These are phyloP conservation scores for Spergularia marina DNA, from an alignment of 148 eudicot species.

Conservation along the genomic window DNA sequence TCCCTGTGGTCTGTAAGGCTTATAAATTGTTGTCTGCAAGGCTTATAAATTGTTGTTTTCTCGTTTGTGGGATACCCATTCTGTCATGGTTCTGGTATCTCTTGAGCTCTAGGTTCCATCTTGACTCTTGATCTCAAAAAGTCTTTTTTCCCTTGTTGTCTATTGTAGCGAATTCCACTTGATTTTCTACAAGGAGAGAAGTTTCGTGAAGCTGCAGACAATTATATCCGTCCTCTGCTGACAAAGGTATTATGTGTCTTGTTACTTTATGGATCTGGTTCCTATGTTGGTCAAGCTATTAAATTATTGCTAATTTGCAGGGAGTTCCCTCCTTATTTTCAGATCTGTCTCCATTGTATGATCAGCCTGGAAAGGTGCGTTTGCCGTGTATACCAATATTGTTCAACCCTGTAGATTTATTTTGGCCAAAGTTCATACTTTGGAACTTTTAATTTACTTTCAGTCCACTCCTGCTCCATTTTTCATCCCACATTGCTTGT, in stretches of 20 bases:
- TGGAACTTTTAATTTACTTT: neutral
- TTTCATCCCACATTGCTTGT: neutral
- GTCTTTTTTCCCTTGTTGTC: neutral
- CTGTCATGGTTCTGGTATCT: neutral
- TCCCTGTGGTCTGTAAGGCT: neutral
- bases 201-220: slow-evolving; percentile 76
- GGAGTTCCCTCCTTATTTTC: slow-evolving; percentile 97
- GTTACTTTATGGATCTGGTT: slow-evolving; percentile 15
- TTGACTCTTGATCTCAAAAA: neutral
- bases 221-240: slow-evolving; percentile 77
- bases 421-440: neutral
- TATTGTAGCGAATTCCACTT: slow-evolving; percentile 84
- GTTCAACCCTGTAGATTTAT: neutral
- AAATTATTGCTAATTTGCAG: slow-evolving; percentile 40
- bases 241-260: slow-evolving; percentile 58
- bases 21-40: neutral
- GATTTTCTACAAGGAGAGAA: slow-evolving; percentile 83
- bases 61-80: slow-evolving; percentile 2
- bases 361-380: slow-evolving; percentile 93
- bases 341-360: slow-evolving; percentile 92
- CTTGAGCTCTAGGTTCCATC: neutral
- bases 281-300: slow-evolving; percentile 4
- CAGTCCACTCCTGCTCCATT: neutral
- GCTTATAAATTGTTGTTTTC: neutral
- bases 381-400: neutral